phyloP scores from a whole-genome alignment of 345 rosid genomes.

The Rhizophora apiculata region DNA sequence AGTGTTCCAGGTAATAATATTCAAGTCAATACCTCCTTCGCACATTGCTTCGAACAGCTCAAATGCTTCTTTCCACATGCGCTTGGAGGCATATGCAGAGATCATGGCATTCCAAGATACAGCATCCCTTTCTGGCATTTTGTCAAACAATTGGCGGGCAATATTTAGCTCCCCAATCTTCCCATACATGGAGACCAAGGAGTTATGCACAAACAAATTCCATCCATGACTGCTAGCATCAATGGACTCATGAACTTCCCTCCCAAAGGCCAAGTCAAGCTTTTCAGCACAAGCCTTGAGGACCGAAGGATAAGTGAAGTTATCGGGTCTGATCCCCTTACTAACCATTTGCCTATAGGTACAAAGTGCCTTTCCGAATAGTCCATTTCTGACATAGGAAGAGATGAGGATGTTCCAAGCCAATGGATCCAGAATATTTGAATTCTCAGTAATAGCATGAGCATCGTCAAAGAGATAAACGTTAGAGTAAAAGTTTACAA shows the following conservation, averaged over 20 bases:
- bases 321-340: slow-evolving; percentile 58
- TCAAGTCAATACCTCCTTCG: slow-evolving; percentile 38
- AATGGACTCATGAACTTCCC: slow-evolving; percentile 51
- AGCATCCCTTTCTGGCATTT: slow-evolving; percentile 60
- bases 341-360: slow-evolving; percentile 51
- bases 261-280: slow-evolving; percentile 49
- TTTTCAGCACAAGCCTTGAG: slow-evolving; percentile 75
- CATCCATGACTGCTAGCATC: slow-evolving; percentile 31
- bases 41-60: slow-evolving; percentile 55
- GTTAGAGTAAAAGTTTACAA: slow-evolving; percentile 52
- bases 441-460: slow-evolving; percentile 33
- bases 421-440: slow-evolving; percentile 39
- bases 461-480: slow-evolving; percentile 45
- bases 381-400: slow-evolving; percentile 43
- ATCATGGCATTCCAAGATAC: slow-evolving; percentile 80
- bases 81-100: slow-evolving; percentile 54
- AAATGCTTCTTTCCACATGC: slow-evolving; percentile 68
- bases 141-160: slow-evolving; percentile 51
- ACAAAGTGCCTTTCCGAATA: slow-evolving; percentile 41
- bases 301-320: slow-evolving; percentile 73
- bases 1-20: slow-evolving; percentile 65
- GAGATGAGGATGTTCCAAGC: slow-evolving; percentile 75
- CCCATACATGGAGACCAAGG: slow-evolving; percentile 77
- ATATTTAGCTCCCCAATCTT: slow-evolving; percentile 46
- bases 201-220: slow-evolving; percentile 65